Evolutionary conservation across 2,329 filamentous ascomycete species (phyloP).

Genomic region (Ramichloridium luteum): DNA sequence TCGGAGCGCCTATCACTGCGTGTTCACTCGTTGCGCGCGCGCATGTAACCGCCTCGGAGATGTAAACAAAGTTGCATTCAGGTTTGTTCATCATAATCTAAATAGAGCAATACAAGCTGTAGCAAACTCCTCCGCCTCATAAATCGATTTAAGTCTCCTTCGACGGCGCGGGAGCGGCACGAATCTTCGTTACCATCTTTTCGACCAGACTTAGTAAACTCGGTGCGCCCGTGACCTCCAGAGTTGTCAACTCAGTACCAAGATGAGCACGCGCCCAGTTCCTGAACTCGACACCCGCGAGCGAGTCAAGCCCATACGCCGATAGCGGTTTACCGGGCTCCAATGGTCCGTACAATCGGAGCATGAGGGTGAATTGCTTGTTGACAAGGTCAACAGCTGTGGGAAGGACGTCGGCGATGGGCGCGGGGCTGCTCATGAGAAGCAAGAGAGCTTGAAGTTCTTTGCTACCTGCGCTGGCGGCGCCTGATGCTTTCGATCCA

Average conservation of each 20-base stretch:
- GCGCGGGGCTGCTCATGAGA: background rate
- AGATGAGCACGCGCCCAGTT: conserved; percentile 4
- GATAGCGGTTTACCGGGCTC: background rate
- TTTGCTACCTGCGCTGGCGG: background rate
- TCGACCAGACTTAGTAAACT: background rate
- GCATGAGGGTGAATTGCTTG: background rate
- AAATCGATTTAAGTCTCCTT: too few relatives aligned
- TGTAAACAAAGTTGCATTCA: too few relatives aligned
- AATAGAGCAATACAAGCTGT: too few relatives aligned
- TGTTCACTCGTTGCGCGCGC: too few relatives aligned
- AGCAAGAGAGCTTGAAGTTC: background rate
- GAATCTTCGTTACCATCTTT: conserved; percentile 1
- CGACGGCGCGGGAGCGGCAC: too few relatives aligned
- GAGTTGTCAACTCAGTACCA: conserved; percentile 1
- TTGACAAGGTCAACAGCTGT: too few relatives aligned
- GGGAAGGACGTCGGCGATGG: background rate
- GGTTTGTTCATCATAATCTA: too few relatives aligned
- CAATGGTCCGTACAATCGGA: background rate
- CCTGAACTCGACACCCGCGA: conserved; percentile 6
- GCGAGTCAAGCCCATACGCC: conserved; percentile 6
- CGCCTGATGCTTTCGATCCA: too few relatives aligned
- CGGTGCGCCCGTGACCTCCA: conserved; percentile 2
- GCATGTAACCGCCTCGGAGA: too few relatives aligned
- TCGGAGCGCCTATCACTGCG: too few relatives aligned
- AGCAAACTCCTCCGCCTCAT: too few relatives aligned